Percentiles rank a stretch among this genome's conserved stretches.
Conservation (phyloP, 768 basidiomycete genomes). For the Sporobolomyces roseus region DNA sequence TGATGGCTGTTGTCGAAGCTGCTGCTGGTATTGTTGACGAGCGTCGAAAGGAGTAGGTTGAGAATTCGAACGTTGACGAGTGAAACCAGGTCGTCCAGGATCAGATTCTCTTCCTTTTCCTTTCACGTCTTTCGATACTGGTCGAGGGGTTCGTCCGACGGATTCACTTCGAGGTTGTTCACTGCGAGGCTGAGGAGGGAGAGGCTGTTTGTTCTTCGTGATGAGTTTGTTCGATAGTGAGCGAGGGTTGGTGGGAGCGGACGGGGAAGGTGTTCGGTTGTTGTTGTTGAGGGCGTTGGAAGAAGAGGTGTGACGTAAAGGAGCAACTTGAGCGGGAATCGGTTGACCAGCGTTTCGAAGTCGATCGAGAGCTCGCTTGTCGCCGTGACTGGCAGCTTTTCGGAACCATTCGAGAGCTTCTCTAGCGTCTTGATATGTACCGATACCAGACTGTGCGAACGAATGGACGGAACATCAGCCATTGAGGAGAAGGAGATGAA, state of each 20-base stretch:
- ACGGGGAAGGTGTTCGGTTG: too few species aligned
- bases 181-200: background rate
- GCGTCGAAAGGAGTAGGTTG: conserved; percentile 23
- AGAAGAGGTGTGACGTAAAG: background rate
- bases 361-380: conserved; percentile 85
- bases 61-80: conserved; percentile 33
- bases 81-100: conserved; percentile 14
- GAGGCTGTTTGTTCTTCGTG: conserved; percentile 6
- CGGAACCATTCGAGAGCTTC: conserved; percentile 82
- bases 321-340: background rate
- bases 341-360: conserved; percentile 49
- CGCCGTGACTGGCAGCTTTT: conserved; percentile 82
- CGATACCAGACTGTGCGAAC: conserved; percentile 66
- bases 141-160: conserved; percentile 6
- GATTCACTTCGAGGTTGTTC: conserved; percentile 1
- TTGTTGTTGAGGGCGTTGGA: conserved; percentile 13
- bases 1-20: background rate
- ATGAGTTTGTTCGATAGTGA: conserved; percentile 7
- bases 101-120: conserved; percentile 22
- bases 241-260: background rate
- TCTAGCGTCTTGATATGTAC: conserved; percentile 62
- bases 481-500: too few species aligned
- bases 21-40: conserved; percentile 7
- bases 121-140: conserved; percentile 23
- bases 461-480: background rate